Percentiles rank a stretch among this genome's conserved stretches.
phyloP scores from a whole-genome alignment of 441 rosid genomes.

The Theobroma grandiflorum region DNA sequence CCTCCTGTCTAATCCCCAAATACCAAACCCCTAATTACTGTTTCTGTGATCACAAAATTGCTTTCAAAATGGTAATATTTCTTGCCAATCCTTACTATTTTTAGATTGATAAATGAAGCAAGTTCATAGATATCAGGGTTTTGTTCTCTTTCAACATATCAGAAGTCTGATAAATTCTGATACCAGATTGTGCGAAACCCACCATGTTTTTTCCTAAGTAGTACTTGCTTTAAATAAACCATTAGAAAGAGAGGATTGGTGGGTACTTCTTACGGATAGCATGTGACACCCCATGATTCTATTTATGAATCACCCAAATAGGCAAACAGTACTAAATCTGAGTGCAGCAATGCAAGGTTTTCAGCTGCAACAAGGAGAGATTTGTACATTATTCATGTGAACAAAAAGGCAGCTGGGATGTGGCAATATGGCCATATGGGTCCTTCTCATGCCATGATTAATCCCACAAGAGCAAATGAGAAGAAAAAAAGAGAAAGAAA shows the following conservation, averaged over 20 bases:
- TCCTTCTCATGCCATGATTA: constrained; percentile 43
- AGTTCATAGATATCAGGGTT: too few species aligned
- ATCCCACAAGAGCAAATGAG: constrained; percentile 32
- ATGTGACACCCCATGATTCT: neutral
- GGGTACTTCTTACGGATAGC: neutral
- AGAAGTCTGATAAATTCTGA: too few species aligned
- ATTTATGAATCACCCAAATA: neutral
- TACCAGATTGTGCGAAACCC: too few species aligned
- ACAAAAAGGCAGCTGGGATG: constrained; percentile 20
- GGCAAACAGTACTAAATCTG: neutral
- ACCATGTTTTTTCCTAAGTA: too few species aligned
- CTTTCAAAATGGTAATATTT: too few species aligned
- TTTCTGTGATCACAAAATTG: too few species aligned
- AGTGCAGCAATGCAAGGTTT: neutral
- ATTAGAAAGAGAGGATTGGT: neutral
- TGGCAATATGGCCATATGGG: constrained; percentile 27
- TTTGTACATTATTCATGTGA: constrained; percentile 30
- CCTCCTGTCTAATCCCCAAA: too few species aligned
- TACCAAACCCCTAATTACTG: too few species aligned
- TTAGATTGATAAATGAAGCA: too few species aligned
- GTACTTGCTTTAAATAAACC: too few species aligned
- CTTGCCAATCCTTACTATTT: too few species aligned
- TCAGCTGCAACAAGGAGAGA: neutral
- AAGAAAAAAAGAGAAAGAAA: constrained; percentile 14
- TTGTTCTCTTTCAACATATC: too few species aligned